phyloP scores from a whole-genome alignment of 441 rosid genomes.

The Gossypium lobatum region DNA sequence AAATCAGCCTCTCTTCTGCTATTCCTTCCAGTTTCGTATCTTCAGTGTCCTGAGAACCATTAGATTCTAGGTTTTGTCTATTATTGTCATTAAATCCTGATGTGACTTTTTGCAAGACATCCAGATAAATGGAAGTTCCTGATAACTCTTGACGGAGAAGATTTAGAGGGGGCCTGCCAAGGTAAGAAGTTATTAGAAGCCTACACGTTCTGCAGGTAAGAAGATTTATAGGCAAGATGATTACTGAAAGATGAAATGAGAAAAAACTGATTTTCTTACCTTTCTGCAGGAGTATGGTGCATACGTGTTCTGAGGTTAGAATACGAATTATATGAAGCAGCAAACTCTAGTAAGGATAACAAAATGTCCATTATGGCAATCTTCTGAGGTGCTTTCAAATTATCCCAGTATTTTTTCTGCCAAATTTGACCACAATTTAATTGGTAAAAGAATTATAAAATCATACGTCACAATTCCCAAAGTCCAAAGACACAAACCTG shows the following conservation, averaged over 20 bases:
- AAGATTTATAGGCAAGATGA: conserved; percentile 3
- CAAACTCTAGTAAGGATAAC: conserved; percentile 82
- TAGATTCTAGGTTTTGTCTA: conserved; percentile 27
- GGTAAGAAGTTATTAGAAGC: conserved; percentile 12
- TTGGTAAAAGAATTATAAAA: neutral
- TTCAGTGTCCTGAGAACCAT: conserved; percentile 23
- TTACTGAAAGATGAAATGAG: neutral
- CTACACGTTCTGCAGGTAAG: neutral
- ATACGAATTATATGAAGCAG: conserved; percentile 89
- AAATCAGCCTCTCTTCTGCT: conserved; percentile 82
- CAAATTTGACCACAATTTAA: conserved; percentile 4
- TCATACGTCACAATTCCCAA: neutral
- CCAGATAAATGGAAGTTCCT: conserved; percentile 83
- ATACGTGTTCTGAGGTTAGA: conserved; percentile 78
- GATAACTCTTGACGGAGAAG: conserved; percentile 93
- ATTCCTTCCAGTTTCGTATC: conserved; percentile 61
- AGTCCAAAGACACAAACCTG: conserved; percentile 49
- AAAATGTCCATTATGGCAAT: conserved; percentile 84
- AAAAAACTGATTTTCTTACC: conserved; percentile 37
- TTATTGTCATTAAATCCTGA: conserved; percentile 29
- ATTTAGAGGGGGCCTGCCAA: conserved; percentile 85
- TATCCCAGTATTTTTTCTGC: conserved; percentile 92
- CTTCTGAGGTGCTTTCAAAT: conserved; percentile 75
- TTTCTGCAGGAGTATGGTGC: conserved; percentile 80
- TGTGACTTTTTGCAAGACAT: conserved; percentile 83